Percentiles rank a stretch among this genome's conserved stretches.
Evolutionary conservation across 352 stramenopile species (phyloP).

Genomic region (Phytophthora multivora): DNA sequence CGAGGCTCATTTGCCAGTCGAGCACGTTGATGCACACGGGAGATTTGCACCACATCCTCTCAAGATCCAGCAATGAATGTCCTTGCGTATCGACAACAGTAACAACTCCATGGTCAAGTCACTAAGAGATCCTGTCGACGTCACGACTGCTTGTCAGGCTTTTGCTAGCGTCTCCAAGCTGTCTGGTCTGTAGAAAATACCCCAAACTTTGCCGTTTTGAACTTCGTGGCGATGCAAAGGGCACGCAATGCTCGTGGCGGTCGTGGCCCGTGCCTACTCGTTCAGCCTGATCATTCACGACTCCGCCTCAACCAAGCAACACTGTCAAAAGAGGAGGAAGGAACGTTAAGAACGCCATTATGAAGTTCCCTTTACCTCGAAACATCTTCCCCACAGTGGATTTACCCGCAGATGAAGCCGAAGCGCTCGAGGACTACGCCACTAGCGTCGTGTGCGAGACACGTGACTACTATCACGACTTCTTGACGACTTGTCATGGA

Average conservation of each 20-base stretch:
- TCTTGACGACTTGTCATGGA: conserved; percentile 26
- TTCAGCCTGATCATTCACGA: conserved; percentile 12
- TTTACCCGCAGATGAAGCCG: conserved; percentile 10
- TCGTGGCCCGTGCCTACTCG: conserved; percentile 4
- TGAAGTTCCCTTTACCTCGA: conserved; percentile 35
- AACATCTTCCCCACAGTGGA: conserved; percentile 32
- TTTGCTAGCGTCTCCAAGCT: not conserved
- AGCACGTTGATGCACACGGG: too few species aligned
- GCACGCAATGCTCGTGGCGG: conserved; percentile 4
- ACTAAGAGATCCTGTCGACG: too few species aligned
- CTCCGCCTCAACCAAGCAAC: conserved; percentile 14
- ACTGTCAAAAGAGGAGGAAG: not conserved
- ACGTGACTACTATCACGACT: conserved; percentile 34
- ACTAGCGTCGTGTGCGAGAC: conserved; percentile 24
- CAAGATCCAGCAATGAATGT: not conserved
- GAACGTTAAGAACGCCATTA: not conserved
- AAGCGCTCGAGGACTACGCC: conserved; percentile 21
- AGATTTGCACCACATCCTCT: conserved; percentile 10
- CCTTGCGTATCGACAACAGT: not conserved
- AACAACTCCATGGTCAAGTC: not conserved
- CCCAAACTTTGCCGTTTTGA: too few species aligned
- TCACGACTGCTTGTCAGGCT: too few species aligned
- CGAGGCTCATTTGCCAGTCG: too few species aligned
- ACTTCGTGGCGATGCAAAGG: conserved; percentile 7
- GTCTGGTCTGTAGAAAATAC: conserved; percentile 26